phyloP scores from a whole-genome alignment of 176 grass and related monocot genomes.

The Lolium rigidum region DNA sequence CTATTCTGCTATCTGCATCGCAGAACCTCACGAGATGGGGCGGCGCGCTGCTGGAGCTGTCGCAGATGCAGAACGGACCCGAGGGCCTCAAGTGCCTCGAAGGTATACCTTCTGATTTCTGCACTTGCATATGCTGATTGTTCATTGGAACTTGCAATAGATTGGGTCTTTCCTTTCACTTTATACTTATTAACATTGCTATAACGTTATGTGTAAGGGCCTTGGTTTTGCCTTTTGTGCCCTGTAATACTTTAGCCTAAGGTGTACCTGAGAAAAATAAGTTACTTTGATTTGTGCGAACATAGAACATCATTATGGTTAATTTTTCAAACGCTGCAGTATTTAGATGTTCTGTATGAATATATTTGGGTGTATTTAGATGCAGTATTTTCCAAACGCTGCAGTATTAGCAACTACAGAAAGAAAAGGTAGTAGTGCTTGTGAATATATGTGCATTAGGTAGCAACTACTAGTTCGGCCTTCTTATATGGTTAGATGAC shows the following conservation, averaged over 20 bases:
- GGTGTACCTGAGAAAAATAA: background rate
- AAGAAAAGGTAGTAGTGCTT: background rate
- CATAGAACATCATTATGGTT: background rate
- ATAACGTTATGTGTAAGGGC: background rate
- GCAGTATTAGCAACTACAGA: background rate
- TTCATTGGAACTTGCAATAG: background rate
- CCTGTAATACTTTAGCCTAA: background rate
- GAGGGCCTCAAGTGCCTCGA: conserved; percentile 55
- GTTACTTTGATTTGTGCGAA: background rate
- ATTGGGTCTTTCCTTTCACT: background rate
- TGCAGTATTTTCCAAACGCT: background rate
- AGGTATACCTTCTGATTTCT: conserved; percentile 40
- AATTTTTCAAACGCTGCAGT: no score
- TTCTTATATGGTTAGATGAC: background rate
- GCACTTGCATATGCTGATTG: background rate
- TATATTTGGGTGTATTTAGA: no score
- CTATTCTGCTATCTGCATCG: background rate
- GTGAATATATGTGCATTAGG: background rate
- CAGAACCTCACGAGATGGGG: conserved; percentile 90
- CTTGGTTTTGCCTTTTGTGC: background rate
- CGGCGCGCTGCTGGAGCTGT: conserved; percentile 75
- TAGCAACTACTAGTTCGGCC: background rate
- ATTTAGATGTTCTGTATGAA: no score
- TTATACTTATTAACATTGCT: background rate
- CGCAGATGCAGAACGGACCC: conserved; percentile 61